A percentile compares a stretch with the other conserved stretches of the same genome.
These are phyloP conservation scores for Ballota nigra DNA, from an alignment of 257 asterid species.

Conservation along the genomic window DNA sequence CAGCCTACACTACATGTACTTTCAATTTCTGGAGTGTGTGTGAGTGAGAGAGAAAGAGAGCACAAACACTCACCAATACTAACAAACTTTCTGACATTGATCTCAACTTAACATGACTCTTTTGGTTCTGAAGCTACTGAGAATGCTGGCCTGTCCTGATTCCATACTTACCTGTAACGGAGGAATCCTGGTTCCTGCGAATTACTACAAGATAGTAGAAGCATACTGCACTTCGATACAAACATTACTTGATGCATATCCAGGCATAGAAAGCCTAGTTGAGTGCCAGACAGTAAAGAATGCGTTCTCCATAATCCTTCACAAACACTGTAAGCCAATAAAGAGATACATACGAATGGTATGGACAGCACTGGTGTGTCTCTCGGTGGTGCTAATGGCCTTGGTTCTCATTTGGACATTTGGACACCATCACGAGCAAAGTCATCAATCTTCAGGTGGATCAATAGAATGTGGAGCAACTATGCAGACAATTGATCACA, in stretches of 20 bases:
- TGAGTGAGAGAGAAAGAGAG: neutral
- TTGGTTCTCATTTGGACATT: conserved; percentile 53
- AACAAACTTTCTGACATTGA: neutral
- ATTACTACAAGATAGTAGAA: conserved; percentile 38
- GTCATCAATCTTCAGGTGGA: conserved; percentile 29
- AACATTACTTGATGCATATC: conserved; percentile 57
- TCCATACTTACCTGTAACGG: conserved; percentile 51
- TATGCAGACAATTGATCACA: conserved; percentile 2
- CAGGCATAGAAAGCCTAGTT: conserved; percentile 58
- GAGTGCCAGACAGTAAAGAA: conserved; percentile 62
- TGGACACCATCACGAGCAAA: conserved; percentile 35
- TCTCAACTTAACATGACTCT: conserved; percentile 16
- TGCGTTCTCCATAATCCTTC: conserved; percentile 59
- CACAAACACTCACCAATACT: conserved; percentile 8
- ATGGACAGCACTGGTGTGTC: conserved; percentile 50
- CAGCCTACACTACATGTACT: neutral
- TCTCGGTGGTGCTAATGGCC: conserved; percentile 55
- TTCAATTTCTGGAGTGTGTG: conserved; percentile 1
- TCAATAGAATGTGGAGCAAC: conserved; percentile 46
- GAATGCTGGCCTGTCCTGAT: conserved; percentile 62
- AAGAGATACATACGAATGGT: conserved; percentile 46
- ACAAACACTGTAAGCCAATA: conserved; percentile 66
- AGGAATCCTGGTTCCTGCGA: conserved; percentile 53
- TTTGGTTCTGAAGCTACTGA: conserved; percentile 34
- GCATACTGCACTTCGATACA: conserved; percentile 65